phyloP scores from a whole-genome alignment of 208 protist genomes.

The Leishmania braziliensis region DNA sequence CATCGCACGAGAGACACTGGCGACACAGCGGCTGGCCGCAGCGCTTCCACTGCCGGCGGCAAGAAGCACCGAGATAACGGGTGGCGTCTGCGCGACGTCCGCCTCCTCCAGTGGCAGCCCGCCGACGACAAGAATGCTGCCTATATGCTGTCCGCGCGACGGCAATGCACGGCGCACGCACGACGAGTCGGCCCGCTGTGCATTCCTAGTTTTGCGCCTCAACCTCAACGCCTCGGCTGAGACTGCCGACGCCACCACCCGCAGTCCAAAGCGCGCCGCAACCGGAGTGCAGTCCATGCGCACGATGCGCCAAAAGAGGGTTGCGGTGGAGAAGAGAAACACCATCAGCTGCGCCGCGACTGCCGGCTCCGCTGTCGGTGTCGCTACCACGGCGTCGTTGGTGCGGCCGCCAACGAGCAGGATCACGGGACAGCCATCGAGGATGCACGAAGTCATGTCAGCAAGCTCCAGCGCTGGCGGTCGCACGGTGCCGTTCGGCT shows the following conservation, averaged over 20 bases:
- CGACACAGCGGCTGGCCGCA: neutral
- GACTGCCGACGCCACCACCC: constrained; percentile 6
- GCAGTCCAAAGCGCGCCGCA: constrained; percentile 38
- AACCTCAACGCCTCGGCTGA: neutral
- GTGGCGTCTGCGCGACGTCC: constrained; percentile 16
- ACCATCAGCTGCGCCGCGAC: constrained; percentile 28
- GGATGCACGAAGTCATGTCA: constrained; percentile 42
- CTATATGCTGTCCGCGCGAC: constrained; percentile 23
- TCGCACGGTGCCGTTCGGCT: constrained; percentile 50
- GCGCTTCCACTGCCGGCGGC: neutral
- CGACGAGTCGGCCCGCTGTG: neutral
- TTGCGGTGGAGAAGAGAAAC: constrained; percentile 59
- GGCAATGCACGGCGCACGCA: constrained; percentile 22
- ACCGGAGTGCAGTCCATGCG: constrained; percentile 40
- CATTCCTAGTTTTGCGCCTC: neutral
- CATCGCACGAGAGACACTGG: neutral
- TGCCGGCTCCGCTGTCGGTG: neutral
- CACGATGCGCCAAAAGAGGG: constrained; percentile 59
- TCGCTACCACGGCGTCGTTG: neutral
- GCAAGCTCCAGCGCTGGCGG: constrained; percentile 65
- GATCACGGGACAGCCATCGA: constrained; percentile 48
- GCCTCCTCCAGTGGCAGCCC: constrained; percentile 26
- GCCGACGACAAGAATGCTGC: constrained; percentile 29
- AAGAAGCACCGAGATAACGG: constrained; percentile 27
- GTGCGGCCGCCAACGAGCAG: constrained; percentile 53